Evolutionary conservation across 148 eudicot genomes (phyloP), one percentile per base, ranked within the genome.

Genomic region (Agrostemma githago): DNA sequence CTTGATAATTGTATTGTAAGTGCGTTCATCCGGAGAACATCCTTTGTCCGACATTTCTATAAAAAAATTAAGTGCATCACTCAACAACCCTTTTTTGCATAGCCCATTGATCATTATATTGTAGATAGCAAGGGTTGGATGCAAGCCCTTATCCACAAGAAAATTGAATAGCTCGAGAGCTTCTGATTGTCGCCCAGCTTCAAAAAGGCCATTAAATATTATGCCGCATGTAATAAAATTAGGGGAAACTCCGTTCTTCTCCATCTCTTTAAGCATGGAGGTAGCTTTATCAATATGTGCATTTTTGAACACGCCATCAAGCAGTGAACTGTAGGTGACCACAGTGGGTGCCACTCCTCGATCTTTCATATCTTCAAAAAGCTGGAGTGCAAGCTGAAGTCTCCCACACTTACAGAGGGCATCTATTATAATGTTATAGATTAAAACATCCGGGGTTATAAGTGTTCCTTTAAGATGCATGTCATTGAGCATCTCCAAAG

Each of bases 1-100:
- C 20, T 48, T 76, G 14, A 54, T 66, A 15, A 79, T 51, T 20
- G 72, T 79, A 11, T 74, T 79, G 62, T 74, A 74, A 8, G 74
- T 68, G n/a, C 15, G 34, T 20, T 15, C 68, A 51, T 79, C 3
- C 1, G 66, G 78, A 7, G 48, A 19, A 26, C 70, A 74, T 1
- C 74, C 69, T 2, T 48, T 14, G 10, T 68, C 42, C 7, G 14
- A 54, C 73, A 79, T 73, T 62, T 61, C 68, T 62, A 11, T 17
- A 2, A 73, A 59, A 16, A 79, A 5, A 42, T 66, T 16, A 6
- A 4, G 20, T 5, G 82, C 78, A 61, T 74, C 71, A 57, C 6
- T 37, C 16, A 79, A 17, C 68, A 17, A 37, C 34, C 71, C 21
- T 5, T 54, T 16, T 7, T 26, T 70, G 56, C 78, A 69, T 9